phyloP scores from a whole-genome alignment of 805 yeast genomes.

The Candida sphagnicola region DNA sequence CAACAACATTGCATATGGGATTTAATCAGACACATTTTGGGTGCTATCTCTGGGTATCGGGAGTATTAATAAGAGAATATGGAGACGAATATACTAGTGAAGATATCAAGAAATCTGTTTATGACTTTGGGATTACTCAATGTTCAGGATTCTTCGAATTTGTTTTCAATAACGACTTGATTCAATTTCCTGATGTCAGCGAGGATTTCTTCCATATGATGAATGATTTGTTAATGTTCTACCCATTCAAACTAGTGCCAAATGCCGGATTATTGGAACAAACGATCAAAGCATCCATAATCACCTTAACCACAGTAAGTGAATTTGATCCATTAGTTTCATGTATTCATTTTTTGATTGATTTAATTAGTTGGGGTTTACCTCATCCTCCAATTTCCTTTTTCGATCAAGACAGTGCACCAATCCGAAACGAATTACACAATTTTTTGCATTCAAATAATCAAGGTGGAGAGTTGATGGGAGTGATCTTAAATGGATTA shows the following conservation, averaged over 20 bases:
- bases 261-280: slow-evolving; percentile 45
- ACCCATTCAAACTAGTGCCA: slow-evolving; percentile 50
- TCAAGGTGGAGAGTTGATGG: slow-evolving; percentile 56
- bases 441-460: slow-evolving; percentile 37
- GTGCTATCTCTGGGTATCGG: slow-evolving; percentile 88
- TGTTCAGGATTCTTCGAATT: slow-evolving; percentile 51
- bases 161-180: slow-evolving; percentile 17
- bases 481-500: slow-evolving; percentile 58
- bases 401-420: slow-evolving; percentile 49
- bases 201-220: slow-evolving; percentile 87
- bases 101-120: slow-evolving; percentile 55
- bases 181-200: slow-evolving; percentile 58
- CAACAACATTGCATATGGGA: slow-evolving; percentile 63
- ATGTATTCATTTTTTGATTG: slow-evolving; percentile 74
- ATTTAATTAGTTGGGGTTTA: slow-evolving; percentile 81
- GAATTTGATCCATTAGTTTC: slow-evolving; percentile 70
- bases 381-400: slow-evolving; percentile 76
- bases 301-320: slow-evolving; percentile 47
- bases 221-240: slow-evolving; percentile 72
- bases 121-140: slow-evolving; percentile 72
- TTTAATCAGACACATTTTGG: slow-evolving; percentile 69
- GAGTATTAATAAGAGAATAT: slow-evolving; percentile 71
- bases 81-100: slow-evolving; percentile 50
- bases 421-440: slow-evolving; percentile 46
- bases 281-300: slow-evolving; percentile 56